Conservation (phyloP, 257 asterid genomes). For the Gynochthodes officinalis region DNA sequence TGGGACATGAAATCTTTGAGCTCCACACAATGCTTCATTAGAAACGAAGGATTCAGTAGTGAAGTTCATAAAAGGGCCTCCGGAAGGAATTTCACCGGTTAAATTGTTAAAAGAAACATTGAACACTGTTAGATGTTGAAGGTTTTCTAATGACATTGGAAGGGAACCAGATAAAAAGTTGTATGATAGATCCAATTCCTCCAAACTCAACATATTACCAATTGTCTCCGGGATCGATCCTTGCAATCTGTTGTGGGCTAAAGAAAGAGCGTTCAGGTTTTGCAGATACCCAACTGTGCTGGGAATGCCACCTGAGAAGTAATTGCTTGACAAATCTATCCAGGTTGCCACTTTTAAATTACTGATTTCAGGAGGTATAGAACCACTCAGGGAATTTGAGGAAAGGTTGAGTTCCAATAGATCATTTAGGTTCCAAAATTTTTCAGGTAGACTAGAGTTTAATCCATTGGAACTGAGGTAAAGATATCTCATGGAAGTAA, state of each 20-base stretch:
- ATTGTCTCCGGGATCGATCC: constrained; percentile 1
- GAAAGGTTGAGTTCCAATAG: not conserved
- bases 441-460: constrained; percentile 12
- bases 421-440: constrained; percentile 9
- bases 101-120: not conserved
- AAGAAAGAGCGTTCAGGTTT: not conserved
- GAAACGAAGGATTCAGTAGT: not conserved
- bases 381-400: not conserved
- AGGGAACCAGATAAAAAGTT: not conserved
- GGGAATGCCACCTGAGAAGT: constrained; percentile 13
- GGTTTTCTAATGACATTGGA: not conserved
- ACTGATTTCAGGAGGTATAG: constrained; percentile 8
- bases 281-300: constrained; percentile 8
- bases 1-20: not conserved
- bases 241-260: not conserved
- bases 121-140: not conserved
- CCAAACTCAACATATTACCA: not conserved
- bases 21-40: not conserved
- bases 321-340: constrained; percentile 9
- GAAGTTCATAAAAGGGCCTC: not conserved
- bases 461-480: constrained; percentile 12
- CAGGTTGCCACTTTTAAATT: not conserved
- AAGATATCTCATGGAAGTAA: constrained; percentile 9
- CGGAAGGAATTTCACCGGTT: not conserved
- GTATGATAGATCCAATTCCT: not conserved